These are phyloP conservation scores for Linnemannia exigua DNA, from an alignment of 192 early-diverging fungal species.

Conservation along the genomic window DNA sequence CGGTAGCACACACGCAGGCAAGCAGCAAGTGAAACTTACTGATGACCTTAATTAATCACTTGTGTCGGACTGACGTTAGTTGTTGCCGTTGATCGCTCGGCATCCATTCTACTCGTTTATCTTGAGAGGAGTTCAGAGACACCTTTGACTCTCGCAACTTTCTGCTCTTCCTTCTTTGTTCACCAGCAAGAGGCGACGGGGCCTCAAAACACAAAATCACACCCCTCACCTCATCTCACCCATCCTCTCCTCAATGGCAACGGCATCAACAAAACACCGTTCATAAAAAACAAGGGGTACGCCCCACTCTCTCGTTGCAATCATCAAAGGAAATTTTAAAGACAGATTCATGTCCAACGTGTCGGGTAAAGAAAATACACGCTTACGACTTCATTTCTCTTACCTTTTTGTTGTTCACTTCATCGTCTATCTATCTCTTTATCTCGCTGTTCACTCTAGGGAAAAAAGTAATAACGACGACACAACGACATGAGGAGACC, in stretches of 20 bases:
- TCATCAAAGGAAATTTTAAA: not conserved
- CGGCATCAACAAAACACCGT: no score
- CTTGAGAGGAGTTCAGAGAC: not conserved
- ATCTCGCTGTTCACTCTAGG: not conserved
- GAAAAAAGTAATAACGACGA: not conserved
- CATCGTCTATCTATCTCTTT: not conserved
- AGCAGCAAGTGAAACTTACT: not conserved
- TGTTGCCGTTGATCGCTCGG: not conserved
- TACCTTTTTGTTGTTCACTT: no score
- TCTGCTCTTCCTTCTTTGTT: no score
- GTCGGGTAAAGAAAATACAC: constrained; percentile 3
- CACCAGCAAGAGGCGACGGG: no score
- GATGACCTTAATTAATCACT: not conserved
- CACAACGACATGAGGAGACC: not conserved
- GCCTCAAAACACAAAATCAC: no score
- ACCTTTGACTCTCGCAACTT: no score
- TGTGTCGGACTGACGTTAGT: not conserved
- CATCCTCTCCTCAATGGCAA: no score
- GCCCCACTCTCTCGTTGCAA: not conserved
- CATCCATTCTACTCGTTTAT: not conserved
- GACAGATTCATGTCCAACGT: not conserved
- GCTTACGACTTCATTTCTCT: not conserved
- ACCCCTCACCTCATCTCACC: no score
- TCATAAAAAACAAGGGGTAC: no score
- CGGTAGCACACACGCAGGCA: not conserved